phyloP scores from a whole-genome alignment of 495 filamentous ascomycete species.

The Tetracladium setigerum region DNA sequence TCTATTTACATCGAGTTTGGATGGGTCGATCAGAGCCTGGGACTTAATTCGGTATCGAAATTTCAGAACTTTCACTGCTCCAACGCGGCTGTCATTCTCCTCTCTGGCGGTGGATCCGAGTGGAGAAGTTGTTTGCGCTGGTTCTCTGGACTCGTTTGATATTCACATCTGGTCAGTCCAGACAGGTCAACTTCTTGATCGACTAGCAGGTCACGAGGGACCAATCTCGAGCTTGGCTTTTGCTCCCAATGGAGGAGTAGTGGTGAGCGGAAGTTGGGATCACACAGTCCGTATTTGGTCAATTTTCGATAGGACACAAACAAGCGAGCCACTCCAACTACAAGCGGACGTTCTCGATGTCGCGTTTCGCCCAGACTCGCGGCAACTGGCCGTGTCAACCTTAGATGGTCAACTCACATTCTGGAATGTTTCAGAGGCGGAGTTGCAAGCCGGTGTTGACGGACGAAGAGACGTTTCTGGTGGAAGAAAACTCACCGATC shows the following conservation, averaged over 20 bases:
- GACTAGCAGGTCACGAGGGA: slow-evolving; percentile 86
- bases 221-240: slow-evolving; percentile 84
- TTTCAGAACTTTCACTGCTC: slow-evolving; percentile 93
- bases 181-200: slow-evolving; percentile 90
- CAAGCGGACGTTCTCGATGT: slow-evolving; percentile 85
- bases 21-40: slow-evolving; percentile 92
- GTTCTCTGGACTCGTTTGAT: slow-evolving; percentile 91
- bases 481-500: slow-evolving; percentile 77
- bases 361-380: slow-evolving; percentile 81
- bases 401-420: slow-evolving; percentile 91
- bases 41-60: slow-evolving; percentile 94
- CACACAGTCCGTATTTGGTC: slow-evolving; percentile 91
- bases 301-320: slow-evolving; percentile 87
- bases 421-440: slow-evolving; percentile 84
- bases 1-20: slow-evolving; percentile 86
- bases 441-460: slow-evolving; percentile 74
- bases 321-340: slow-evolving; percentile 85
- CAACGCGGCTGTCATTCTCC: slow-evolving; percentile 83
- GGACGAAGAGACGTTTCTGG: slow-evolving; percentile 89
- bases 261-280: slow-evolving; percentile 94
- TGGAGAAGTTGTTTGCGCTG: slow-evolving; percentile 91
- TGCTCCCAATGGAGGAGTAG: slow-evolving; percentile 69
- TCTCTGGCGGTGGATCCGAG: slow-evolving; percentile 93
- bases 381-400: slow-evolving; percentile 84
- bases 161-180: slow-evolving; percentile 98